Evolutionary conservation across 2,329 filamentous ascomycete genomes (phyloP).

Genomic region (Westerdykella aurantiaca): DNA sequence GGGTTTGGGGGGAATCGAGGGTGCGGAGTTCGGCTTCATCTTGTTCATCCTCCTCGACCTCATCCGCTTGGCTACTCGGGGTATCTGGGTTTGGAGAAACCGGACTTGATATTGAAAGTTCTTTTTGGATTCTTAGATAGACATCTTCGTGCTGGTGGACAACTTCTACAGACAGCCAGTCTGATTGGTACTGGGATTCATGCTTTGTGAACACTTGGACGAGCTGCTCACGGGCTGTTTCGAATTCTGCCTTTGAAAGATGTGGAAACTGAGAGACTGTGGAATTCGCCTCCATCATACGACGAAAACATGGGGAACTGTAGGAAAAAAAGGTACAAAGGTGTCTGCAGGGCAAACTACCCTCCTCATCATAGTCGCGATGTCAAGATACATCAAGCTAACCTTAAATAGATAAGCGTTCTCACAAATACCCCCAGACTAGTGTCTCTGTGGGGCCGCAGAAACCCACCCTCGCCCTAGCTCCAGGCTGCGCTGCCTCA

Average conservation of each 20-base stretch:
- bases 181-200: conserved; percentile 9
- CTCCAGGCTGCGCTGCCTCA: not conserved
- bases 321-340: not conserved
- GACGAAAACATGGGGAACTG: not conserved
- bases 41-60: conserved; percentile 1
- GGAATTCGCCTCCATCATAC: not conserved
- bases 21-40: conserved; percentile 8
- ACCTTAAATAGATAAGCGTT: not conserved
- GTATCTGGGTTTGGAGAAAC: not conserved
- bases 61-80: not conserved
- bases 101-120: conserved; percentile 5
- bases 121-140: conserved; percentile 20
- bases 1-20: not conserved
- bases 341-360: not conserved
- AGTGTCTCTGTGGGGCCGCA: not conserved
- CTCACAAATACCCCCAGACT: not conserved
- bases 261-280: conserved; percentile 21
- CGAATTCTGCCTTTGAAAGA: conserved; percentile 25
- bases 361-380: not conserved
- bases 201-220: conserved; percentile 10
- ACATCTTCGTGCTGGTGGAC: conserved; percentile 8
- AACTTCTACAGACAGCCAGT: conserved; percentile 21
- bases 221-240: conserved; percentile 20
- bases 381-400: not conserved
- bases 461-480: not conserved